phyloP scores from a whole-genome alignment of 1,284 basidiomycete genomes.

The Apiotrichum gamsii region DNA sequence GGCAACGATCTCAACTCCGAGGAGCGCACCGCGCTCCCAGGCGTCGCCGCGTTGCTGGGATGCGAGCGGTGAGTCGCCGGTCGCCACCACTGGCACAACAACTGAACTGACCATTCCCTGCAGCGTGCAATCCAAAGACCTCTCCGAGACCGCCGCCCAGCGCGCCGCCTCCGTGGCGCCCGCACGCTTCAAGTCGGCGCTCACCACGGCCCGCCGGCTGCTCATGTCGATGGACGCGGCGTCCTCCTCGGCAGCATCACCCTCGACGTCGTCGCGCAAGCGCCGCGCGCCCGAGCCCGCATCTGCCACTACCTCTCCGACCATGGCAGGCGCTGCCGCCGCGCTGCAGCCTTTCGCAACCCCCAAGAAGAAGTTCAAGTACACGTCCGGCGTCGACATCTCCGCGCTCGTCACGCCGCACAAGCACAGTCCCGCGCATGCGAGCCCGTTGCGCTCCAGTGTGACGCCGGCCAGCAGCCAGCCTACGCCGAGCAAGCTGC shows the following conservation, averaged over 20 bases:
- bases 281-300: neutral
- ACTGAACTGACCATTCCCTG: neutral
- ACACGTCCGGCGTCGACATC: conserved; percentile 27
- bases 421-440: conserved; percentile 13
- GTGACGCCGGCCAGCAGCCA: conserved; percentile 18
- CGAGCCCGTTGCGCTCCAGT: conserved; percentile 27
- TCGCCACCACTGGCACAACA: neutral
- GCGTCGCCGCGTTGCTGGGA: conserved; percentile 40
- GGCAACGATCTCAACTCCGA: conserved; percentile 36
- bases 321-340: neutral
- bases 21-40: conserved; percentile 40
- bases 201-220: conserved; percentile 23
- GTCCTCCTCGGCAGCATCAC: neutral
- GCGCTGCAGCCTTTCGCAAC: conserved; percentile 22
- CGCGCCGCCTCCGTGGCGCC: conserved; percentile 39
- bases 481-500: neutral
- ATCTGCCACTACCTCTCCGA: neutral
- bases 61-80: conserved; percentile 38
- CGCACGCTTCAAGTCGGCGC: conserved; percentile 33
- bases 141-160: conserved; percentile 30
- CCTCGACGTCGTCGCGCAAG: neutral
- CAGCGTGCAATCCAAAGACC: conserved; percentile 38
- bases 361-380: conserved; percentile 35
- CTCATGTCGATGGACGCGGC: no score
- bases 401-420: conserved; percentile 21